phyloP scores from a whole-genome alignment of 208 protist species.

The Histomonas meleagridis region DNA sequence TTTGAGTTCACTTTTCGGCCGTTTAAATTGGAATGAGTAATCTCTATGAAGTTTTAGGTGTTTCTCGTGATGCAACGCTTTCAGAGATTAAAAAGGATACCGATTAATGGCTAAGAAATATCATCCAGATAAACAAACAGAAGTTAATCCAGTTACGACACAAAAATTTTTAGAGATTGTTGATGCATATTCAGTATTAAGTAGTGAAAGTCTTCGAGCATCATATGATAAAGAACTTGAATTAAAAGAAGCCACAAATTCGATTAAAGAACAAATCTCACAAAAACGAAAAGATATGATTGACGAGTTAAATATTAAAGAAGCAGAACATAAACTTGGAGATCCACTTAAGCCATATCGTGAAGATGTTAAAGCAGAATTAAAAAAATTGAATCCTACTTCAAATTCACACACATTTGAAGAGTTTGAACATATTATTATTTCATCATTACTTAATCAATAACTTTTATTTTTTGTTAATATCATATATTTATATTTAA shows the following conservation, averaged over 20 bases:
- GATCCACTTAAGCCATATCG: background rate
- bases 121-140: background rate
- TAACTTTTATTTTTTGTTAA: too few relatives aligned
- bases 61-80: background rate
- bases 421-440: background rate
- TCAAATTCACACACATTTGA: background rate
- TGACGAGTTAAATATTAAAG: background rate
- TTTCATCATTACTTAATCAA: background rate
- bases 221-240: background rate
- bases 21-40: too few relatives aligned
- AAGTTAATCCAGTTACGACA: background rate
- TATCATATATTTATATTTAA: too few relatives aligned
- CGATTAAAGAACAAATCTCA: background rate
- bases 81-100: background rate
- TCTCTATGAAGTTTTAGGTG: background rate
- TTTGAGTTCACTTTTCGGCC: too few relatives aligned
- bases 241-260: background rate
- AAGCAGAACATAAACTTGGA: background rate
- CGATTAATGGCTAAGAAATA: background rate
- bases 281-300: background rate
- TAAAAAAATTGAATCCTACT: background rate
- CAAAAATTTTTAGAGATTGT: background rate
- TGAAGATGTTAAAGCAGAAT: background rate
- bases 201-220: background rate
- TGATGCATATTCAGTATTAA: background rate